A percentile compares a stretch with the other conserved stretches of the same genome.
These are phyloP conservation scores for Colletotrichum echinochloae DNA, from an alignment of 2,329 filamentous ascomycete species.

Conservation along the genomic window DNA sequence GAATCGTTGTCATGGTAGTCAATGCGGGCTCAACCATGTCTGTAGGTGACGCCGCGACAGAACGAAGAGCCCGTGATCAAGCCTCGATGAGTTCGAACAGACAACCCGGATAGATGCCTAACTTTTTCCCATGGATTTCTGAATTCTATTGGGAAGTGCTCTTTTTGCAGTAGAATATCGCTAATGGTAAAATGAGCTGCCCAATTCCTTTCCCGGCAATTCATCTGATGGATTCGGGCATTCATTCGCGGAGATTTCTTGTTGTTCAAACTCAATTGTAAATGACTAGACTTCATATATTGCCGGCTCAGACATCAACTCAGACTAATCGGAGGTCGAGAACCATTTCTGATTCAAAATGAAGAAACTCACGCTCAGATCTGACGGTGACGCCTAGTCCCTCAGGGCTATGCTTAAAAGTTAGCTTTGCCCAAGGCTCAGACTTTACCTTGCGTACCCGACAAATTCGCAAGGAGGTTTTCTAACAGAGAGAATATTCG, in stretches of 20 bases:
- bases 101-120: no score
- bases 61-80: background rate
- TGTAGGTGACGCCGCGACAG: no score
- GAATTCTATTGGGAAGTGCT: background rate
- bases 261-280: background rate
- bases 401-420: background rate
- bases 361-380: background rate
- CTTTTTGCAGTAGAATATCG: fast-evolving
- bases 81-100: background rate
- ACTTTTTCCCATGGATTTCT: background rate
- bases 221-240: background rate
- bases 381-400: background rate
- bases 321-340: no score
- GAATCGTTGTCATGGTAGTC: background rate
- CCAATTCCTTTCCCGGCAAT: background rate
- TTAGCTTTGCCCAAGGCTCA: background rate
- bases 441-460: constrained; percentile 2
- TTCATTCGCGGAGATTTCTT: background rate
- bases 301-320: background rate
- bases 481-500: background rate
- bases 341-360: no score
- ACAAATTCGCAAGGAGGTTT: background rate
- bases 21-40: background rate
- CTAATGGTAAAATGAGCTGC: no score
- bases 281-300: no score